These are phyloP conservation scores for Aspergillus ochraceus DNA, from an alignment of 2,329 filamentous ascomycete species.

Conservation along the genomic window DNA sequence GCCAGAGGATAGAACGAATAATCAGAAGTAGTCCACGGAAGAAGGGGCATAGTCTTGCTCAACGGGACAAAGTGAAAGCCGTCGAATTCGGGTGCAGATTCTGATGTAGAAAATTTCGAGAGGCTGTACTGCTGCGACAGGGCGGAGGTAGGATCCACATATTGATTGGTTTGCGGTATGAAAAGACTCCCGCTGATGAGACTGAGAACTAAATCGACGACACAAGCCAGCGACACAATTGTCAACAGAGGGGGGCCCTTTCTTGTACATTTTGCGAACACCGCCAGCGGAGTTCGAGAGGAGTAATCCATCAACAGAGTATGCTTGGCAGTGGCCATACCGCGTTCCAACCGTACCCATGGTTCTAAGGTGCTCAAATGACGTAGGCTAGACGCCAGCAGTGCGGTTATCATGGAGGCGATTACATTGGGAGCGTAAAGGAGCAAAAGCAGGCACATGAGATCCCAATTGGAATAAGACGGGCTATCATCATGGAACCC, in stretches of 20 bases:
- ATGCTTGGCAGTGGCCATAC: slow-evolving; percentile 8
- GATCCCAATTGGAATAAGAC: background rate
- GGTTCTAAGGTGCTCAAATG: slow-evolving; percentile 22
- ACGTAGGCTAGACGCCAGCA: slow-evolving; percentile 18
- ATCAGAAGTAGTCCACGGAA: slow-evolving; percentile 1
- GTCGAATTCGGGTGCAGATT: background rate
- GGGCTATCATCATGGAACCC: background rate
- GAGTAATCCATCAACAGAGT: slow-evolving; percentile 11
- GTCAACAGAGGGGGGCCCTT: background rate
- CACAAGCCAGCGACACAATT: slow-evolving; percentile 11
- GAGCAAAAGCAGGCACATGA: slow-evolving; percentile 9
- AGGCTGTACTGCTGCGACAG: background rate
- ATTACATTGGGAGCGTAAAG: slow-evolving; percentile 21
- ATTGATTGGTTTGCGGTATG: slow-evolving; percentile 12
- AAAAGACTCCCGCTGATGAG: slow-evolving; percentile 22
- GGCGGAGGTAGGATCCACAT: background rate
- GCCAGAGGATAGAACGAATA: slow-evolving; percentile 1
- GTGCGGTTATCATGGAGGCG: slow-evolving; percentile 19
- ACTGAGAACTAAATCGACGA: slow-evolving; percentile 15
- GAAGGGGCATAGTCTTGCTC: background rate
- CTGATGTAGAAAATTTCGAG: background rate
- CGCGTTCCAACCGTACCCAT: slow-evolving; percentile 19
- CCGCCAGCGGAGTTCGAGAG: background rate
- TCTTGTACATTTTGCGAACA: background rate
- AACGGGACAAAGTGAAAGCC: background rate